phyloP scores from a whole-genome alignment of 1,139 yeast genomes.

The Magnusiomyces suaveolens region DNA sequence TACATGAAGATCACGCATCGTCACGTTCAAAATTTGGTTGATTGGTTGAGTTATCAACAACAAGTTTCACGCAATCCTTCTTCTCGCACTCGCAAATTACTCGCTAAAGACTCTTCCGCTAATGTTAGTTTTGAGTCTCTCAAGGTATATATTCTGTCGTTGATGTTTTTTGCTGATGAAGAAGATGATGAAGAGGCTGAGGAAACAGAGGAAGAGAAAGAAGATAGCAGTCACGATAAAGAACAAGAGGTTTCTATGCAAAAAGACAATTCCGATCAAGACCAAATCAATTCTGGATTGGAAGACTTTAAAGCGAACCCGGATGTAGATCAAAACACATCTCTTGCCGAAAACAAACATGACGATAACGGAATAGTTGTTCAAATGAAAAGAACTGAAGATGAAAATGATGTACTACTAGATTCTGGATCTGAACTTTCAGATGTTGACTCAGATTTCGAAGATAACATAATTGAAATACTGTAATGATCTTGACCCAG shows the following conservation, averaged over 20 bases:
- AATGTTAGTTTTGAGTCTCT: not conserved
- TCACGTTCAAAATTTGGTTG: not conserved
- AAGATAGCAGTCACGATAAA: constrained; percentile 1
- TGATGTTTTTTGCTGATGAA: constrained; percentile 1
- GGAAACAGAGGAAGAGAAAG: not conserved
- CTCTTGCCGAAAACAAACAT: not conserved
- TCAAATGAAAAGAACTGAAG: not conserved
- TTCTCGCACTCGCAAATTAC: not conserved
- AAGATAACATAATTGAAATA: too few species aligned
- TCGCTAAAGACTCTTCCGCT: constrained; percentile 1
- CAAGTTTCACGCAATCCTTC: not conserved
- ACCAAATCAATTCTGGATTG: not conserved
- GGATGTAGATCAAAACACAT: not conserved
- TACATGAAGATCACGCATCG: not conserved
- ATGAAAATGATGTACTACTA: not conserved
- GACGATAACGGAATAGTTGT: not conserved
- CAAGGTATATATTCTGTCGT: not conserved
- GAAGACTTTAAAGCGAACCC: not conserved
- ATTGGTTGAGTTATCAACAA: not conserved
- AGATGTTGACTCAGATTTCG: not conserved
- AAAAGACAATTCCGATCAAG: not conserved
- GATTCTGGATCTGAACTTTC: not conserved
- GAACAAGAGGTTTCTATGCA: too few species aligned
- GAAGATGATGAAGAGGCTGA: constrained; percentile 3
- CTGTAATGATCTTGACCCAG: too few species aligned